Percentiles rank a stretch among this genome's conserved stretches.
Evolutionary conservation across 1,284 basidiomycete genomes (phyloP).

Genomic region (Omphalotus olearius): DNA sequence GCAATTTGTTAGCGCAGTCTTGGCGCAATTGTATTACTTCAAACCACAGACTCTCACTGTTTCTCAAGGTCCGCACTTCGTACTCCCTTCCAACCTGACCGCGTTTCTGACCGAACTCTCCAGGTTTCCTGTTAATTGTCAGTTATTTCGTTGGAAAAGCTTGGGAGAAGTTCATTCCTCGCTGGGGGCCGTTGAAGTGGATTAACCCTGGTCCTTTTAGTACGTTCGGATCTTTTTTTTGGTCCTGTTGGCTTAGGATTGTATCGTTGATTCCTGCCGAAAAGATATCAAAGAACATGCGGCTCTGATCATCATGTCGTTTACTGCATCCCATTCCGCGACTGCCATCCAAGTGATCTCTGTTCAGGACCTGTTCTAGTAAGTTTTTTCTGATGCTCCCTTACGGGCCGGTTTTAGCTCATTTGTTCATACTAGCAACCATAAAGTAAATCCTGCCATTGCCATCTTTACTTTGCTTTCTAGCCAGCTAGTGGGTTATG

Average conservation of each 20-base stretch:
- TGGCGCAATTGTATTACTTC: constrained; percentile 19
- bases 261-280: too few relatives aligned
- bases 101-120: too few relatives aligned
- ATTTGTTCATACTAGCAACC: constrained; percentile 16
- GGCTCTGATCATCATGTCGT: constrained; percentile 29
- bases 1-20: constrained; percentile 9
- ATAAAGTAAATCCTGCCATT: constrained; percentile 22
- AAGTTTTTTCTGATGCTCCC: not conserved
- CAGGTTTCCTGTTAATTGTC: constrained; percentile 16
- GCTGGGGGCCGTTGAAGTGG: constrained; percentile 14
- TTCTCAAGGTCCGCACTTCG: constrained; percentile 5
- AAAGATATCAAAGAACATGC: too few relatives aligned
- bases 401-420: too few relatives aligned
- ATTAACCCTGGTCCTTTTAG: constrained; percentile 18
- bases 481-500: constrained; percentile 29
- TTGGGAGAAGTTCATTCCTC: constrained; percentile 14
- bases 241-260: too few relatives aligned
- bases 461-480: constrained; percentile 7
- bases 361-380: constrained; percentile 32
- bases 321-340: constrained; percentile 28
- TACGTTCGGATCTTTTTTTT: not conserved
- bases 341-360: constrained; percentile 34
- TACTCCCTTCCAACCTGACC: too few relatives aligned
- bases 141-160: constrained; percentile 15
- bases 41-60: constrained; percentile 18